Evolutionary conservation across 1,139 yeast genomes (phyloP).

Genomic region (Zygoascus sp.): DNA sequence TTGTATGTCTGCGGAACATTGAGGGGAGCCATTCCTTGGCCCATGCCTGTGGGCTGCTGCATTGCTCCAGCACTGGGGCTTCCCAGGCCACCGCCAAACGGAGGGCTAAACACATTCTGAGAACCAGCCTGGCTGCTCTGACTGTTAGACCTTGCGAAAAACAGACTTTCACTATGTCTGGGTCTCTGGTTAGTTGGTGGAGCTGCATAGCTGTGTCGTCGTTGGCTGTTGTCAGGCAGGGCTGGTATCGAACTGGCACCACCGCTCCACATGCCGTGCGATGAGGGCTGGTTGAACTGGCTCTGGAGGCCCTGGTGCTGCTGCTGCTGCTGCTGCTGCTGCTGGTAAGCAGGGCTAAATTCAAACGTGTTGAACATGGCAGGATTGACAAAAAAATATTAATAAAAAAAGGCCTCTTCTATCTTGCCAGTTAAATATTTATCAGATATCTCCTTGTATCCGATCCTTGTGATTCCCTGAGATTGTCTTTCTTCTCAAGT

Average conservation of each 20-base stretch:
- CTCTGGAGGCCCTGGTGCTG: too few species aligned
- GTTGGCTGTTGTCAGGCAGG: background rate
- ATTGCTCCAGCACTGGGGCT: background rate
- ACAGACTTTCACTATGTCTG: constrained; percentile 7
- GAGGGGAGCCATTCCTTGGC: background rate
- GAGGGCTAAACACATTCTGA: background rate
- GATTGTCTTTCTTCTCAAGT: background rate
- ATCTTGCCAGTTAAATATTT: background rate
- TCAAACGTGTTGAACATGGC: constrained; percentile 10
- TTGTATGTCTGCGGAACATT: background rate
- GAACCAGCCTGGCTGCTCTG: background rate
- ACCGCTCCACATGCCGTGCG: constrained; percentile 1
- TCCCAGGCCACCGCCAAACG: background rate
- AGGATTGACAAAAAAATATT: background rate
- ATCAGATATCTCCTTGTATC: background rate
- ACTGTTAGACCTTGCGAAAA: constrained; percentile 7
- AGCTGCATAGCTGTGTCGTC: constrained; percentile 10
- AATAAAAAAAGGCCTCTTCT: background rate
- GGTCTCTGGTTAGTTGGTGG: constrained; percentile 5
- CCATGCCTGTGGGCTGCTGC: background rate
- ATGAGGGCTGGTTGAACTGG: background rate
- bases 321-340: background rate
- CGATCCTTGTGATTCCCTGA: background rate
- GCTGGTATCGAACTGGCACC: constrained; percentile 8
- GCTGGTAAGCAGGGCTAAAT: background rate